Conservation (phyloP, 2,329 filamentous ascomycete species). For the Alternaria burnsii region DNA sequence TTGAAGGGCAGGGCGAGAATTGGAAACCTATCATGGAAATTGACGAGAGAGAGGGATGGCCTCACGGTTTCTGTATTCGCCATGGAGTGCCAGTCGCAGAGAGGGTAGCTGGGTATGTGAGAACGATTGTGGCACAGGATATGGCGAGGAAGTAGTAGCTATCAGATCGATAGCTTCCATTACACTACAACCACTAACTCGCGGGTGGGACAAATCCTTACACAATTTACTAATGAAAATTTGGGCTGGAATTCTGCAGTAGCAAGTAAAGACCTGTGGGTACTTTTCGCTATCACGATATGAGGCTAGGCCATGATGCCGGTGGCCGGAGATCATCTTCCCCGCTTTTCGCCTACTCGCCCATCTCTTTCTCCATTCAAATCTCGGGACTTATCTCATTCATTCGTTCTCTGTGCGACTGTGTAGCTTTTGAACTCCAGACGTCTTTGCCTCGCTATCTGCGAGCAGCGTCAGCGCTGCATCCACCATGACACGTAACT, state of each 20-base stretch:
- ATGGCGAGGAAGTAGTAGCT: constrained; percentile 9
- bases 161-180: not conserved
- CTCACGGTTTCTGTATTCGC: constrained; percentile 68
- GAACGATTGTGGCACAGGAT: constrained; percentile 50
- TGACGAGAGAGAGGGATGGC: constrained; percentile 62
- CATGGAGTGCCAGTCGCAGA: constrained; percentile 59
- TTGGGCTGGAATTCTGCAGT: not conserved
- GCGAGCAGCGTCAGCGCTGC: not conserved
- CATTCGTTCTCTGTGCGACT: not conserved
- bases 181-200: not conserved
- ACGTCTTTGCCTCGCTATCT: not conserved
- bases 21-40: constrained; percentile 64
- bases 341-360: not conserved
- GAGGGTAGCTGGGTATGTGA: constrained; percentile 60
- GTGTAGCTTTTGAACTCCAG: not conserved
- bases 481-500: not conserved
- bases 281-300: not conserved
- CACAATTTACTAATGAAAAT: not conserved
- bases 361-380: not conserved
- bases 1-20: constrained; percentile 34
- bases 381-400: not conserved
- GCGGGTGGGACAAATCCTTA: not conserved
- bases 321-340: not conserved
- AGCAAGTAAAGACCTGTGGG: not conserved
- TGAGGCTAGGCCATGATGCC: not conserved